Conservation (phyloP, 768 basidiomycete genomes). For the Lentinula guzmanii region DNA sequence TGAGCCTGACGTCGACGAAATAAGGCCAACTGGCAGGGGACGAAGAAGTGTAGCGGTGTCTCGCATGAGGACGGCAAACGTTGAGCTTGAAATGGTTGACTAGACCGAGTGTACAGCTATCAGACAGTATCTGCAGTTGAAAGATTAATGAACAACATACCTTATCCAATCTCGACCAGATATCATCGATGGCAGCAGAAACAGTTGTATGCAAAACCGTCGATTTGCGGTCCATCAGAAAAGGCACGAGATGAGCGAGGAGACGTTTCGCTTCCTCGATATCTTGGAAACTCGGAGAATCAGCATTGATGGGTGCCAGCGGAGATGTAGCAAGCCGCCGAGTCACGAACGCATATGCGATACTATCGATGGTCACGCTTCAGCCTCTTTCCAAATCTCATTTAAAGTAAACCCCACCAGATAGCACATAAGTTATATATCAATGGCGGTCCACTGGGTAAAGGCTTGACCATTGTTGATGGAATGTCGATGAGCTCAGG, state of each 20-base stretch:
- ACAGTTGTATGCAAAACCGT: slow-evolving; percentile 46
- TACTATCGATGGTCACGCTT: slow-evolving; percentile 27
- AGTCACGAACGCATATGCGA: slow-evolving; percentile 63
- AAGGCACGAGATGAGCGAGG: slow-evolving; percentile 54
- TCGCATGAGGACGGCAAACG: slow-evolving; percentile 47
- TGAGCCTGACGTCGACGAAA: background rate
- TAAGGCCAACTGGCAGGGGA: slow-evolving; percentile 29
- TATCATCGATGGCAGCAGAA: slow-evolving; percentile 46
- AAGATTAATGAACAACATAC: slow-evolving; percentile 25
- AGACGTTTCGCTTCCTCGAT: slow-evolving; percentile 38
- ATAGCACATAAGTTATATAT: slow-evolving; percentile 67
- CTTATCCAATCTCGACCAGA: slow-evolving; percentile 60
- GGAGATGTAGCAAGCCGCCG: slow-evolving; percentile 59
- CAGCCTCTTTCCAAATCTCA: too few relatives aligned
- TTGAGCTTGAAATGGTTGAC: slow-evolving; percentile 23
- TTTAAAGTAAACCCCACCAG: slow-evolving; percentile 41
- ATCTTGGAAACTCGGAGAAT: slow-evolving; percentile 29
- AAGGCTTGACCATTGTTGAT: slow-evolving; percentile 31
- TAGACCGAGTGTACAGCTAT: too few relatives aligned
- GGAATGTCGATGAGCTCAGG: slow-evolving; percentile 46
- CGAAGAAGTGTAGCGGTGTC: slow-evolving; percentile 52
- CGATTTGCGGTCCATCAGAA: slow-evolving; percentile 56
- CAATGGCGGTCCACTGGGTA: slow-evolving; percentile 34
- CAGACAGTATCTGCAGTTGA: too few relatives aligned
- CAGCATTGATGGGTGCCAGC: slow-evolving; percentile 29